These are phyloP conservation scores for Hypoxylon sp. DNA, from an alignment of 2,329 filamentous ascomycete genomes.

Conservation along the genomic window DNA sequence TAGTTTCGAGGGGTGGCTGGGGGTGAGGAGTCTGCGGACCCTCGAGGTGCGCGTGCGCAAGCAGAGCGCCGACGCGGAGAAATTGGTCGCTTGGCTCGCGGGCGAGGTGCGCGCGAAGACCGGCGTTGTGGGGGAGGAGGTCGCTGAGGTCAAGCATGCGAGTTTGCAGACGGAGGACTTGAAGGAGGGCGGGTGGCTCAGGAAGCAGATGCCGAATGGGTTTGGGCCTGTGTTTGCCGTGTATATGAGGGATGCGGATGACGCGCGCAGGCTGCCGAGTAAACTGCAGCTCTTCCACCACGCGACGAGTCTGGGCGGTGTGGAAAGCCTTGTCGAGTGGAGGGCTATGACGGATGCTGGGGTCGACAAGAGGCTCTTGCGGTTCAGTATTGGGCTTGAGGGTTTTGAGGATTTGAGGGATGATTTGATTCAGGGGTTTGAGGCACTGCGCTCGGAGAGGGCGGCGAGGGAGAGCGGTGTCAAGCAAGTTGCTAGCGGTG, in stretches of 20 bases:
- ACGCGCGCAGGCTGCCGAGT: constrained; percentile 80
- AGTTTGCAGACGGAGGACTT: constrained; percentile 77
- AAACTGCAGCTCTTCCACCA: constrained; percentile 90
- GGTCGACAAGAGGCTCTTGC: constrained; percentile 79
- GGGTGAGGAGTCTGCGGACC: constrained; percentile 86
- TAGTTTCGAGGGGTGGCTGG: constrained; percentile 91
- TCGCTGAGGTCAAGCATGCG: constrained; percentile 80
- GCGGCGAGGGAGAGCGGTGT: constrained; percentile 34
- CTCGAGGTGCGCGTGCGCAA: constrained; percentile 84
- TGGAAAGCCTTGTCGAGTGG: constrained; percentile 98
- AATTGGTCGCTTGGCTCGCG: constrained; percentile 80
- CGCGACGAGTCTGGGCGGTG: constrained; percentile 92
- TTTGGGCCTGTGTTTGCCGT: constrained; percentile 92
- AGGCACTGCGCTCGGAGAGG: constrained; percentile 63
- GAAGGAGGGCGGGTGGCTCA: constrained; percentile 77
- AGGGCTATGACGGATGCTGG: constrained; percentile 84
- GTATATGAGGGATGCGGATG: constrained; percentile 69
- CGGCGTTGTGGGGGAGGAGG: constrained; percentile 60
- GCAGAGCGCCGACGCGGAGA: constrained; percentile 79
- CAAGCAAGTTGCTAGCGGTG: constrained; percentile 27
- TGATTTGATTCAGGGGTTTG: constrained; percentile 79
- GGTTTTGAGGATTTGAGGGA: constrained; percentile 84
- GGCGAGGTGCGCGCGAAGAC: constrained; percentile 48
- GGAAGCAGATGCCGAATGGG: constrained; percentile 90
- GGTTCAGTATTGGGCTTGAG: constrained; percentile 91